A percentile compares a stretch with the other conserved stretches of the same genome.
Conservation (phyloP, 768 basidiomycete species). For the Russula ochroleuca region DNA sequence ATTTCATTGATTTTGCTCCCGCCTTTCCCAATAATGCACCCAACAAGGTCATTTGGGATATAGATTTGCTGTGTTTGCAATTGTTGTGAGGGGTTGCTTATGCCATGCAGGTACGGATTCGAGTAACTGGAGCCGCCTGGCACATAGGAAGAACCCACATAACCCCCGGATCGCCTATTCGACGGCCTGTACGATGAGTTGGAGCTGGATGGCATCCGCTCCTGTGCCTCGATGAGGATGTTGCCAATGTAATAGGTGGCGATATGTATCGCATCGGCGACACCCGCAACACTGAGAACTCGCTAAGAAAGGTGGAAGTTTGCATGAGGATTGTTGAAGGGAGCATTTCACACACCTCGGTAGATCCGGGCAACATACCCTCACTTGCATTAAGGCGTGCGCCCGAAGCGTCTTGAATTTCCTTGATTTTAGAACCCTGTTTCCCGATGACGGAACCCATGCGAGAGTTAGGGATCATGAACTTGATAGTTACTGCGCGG, state of each 20-base stretch:
- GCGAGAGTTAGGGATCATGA: slow-evolving; percentile 98
- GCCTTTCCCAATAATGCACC: slow-evolving; percentile 96
- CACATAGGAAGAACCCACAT: slow-evolving; percentile 59
- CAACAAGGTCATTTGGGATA: slow-evolving; percentile 96
- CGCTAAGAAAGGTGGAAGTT: slow-evolving; percentile 50
- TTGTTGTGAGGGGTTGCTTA: slow-evolving; percentile 46
- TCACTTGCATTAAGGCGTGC: slow-evolving; percentile 95
- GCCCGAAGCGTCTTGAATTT: slow-evolving; percentile 98
- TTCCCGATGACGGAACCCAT: slow-evolving; percentile 99
- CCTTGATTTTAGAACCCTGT: slow-evolving; percentile 96
- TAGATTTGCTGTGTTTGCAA: slow-evolving; percentile 97
- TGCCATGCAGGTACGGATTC: slow-evolving; percentile 38
- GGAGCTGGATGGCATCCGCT: slow-evolving; percentile 68
- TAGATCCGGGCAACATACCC: slow-evolving; percentile 98
- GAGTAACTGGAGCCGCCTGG: slow-evolving; percentile 67
- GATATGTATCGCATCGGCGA: slow-evolving; percentile 98
- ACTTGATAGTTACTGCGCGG: slow-evolving; percentile 98
- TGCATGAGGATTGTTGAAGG: slow-evolving; percentile 15
- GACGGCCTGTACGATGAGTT: slow-evolving; percentile 68
- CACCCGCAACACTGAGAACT: slow-evolving; percentile 94
- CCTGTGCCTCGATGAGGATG: slow-evolving; percentile 90
- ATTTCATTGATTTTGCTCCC: slow-evolving; percentile 99
- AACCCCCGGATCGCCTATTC: slow-evolving; percentile 43
- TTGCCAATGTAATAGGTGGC: slow-evolving; percentile 99
- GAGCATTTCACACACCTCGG: slow-evolving; percentile 66